phyloP scores from a whole-genome alignment of 768 basidiomycete species.

The Lentinula lateritia region DNA sequence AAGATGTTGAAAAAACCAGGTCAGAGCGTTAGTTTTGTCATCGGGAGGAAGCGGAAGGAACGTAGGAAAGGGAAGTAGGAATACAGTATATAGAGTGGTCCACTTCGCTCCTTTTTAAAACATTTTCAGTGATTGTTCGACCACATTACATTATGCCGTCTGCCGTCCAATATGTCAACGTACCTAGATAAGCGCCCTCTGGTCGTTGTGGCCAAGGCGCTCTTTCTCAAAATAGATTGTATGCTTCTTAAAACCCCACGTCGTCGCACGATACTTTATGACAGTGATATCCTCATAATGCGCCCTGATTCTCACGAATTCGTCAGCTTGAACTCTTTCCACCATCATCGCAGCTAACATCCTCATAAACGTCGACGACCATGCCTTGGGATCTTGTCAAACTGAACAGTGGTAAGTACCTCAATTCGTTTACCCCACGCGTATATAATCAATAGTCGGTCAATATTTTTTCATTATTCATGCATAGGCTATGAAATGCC shows the following conservation, averaged over 20 bases:
- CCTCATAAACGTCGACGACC: slow-evolving; percentile 3
- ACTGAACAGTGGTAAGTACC: slow-evolving; percentile 50
- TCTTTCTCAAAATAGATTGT: not conserved
- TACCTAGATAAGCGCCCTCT: too few relatives aligned
- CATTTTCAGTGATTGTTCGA: too few relatives aligned
- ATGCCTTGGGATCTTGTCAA: slow-evolving; percentile 62
- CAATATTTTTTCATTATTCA: not conserved
- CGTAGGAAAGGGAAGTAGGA: slow-evolving; percentile 36
- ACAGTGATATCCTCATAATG: not conserved
- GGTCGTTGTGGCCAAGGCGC: too few relatives aligned
- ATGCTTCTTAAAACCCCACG: not conserved
- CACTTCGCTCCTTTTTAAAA: too few relatives aligned
- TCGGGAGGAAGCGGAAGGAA: slow-evolving; percentile 77
- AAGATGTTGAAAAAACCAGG: slow-evolving; percentile 17
- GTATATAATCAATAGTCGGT: too few relatives aligned
- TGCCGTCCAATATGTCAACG: too few relatives aligned
- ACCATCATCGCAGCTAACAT: not conserved
- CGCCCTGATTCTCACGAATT: not conserved
- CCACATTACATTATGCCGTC: too few relatives aligned
- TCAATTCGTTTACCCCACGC: not conserved
- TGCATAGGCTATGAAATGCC: slow-evolving; percentile 42
- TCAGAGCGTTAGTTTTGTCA: slow-evolving; percentile 58
- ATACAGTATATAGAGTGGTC: too few relatives aligned
- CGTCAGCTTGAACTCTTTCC: not conserved
- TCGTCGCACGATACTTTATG: not conserved